Base-by-base conservation (phyloP, 148 eudicot species). In the Diospyros lotus region DNA sequence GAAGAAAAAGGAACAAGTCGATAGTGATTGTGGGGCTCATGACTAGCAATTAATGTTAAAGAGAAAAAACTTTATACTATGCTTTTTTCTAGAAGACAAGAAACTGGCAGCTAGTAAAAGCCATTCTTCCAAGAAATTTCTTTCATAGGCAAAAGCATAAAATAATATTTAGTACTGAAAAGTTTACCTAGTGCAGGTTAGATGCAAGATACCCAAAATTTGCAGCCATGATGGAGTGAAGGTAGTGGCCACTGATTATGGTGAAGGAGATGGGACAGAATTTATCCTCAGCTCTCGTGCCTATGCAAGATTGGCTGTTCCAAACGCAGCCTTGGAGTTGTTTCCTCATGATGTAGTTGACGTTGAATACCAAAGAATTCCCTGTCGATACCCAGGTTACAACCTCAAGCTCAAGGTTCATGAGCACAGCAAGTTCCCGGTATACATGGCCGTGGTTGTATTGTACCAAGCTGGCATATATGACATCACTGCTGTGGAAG, bases 141-240 rank as follows among this genome's bases (percentile, higher is more conserved):
- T 28, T 28, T 28, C 2, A 13, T 0, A 55, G 11, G 58, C 52
- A 48, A 7, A 13, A 55, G 28, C 58, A 2, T 7, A 9, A 10
- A 55, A 55, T 55, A 9, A 55, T 55, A 55, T 7, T 55, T 1
- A 3, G 15, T 6, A 13, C 0, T 55, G 8, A 55, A 39, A 38
- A 13, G 9, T 67, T 41, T 15, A 55, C 15, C 15, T 3, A 55
- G 1, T 55, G 0, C 53, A 87, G 90, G 86, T 87, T 8, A 76
- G 84, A 59, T 88, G 91, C 87, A 88, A 82, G 68, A 76, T 64
- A 18, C 56, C 81, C 12, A 51, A 79, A 11, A 77, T 75, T 46
- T 88, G 91, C 77, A 86, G 43, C 38, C 86, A 84, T 3, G 91
- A 82, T 39, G 91, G 91, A 15, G 84, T 82, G n/a, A 79, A 75